A percentile compares a stretch with the other conserved stretches of the same genome.
These are phyloP conservation scores for Nitzschia sp. DNA, from an alignment of 108 stramenopile species.

Conservation along the genomic window DNA sequence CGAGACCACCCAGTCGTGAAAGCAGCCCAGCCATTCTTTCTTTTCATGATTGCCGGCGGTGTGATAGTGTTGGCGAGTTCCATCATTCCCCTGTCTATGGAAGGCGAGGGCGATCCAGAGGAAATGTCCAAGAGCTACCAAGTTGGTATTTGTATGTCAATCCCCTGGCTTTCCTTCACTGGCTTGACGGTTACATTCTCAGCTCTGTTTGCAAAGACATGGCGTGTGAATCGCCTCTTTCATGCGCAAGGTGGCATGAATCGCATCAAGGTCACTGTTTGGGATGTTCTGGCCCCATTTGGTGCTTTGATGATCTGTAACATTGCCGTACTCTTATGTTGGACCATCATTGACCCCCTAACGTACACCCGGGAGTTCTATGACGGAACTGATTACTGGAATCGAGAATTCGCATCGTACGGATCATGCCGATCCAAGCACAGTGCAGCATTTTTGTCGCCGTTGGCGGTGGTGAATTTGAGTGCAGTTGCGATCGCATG, in stretches of 20 bases:
- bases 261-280: constrained; percentile 28
- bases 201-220: constrained; percentile 48
- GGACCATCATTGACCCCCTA: constrained; percentile 57
- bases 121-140: background rate
- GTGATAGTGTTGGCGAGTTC: constrained; percentile 31
- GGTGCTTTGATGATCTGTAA: constrained; percentile 38
- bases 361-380: constrained; percentile 29
- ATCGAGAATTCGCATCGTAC: constrained; percentile 31
- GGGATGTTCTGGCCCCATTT: constrained; percentile 58
- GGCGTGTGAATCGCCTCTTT: constrained; percentile 44
- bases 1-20: constrained; percentile 32
- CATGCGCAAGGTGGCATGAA: background rate
- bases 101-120: constrained; percentile 19
- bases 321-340: constrained; percentile 36
- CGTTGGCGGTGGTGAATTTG: constrained; percentile 34
- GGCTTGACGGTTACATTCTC: constrained; percentile 51
- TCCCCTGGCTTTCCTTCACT: constrained; percentile 43
- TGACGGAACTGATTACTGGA: constrained; percentile 37
- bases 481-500: constrained; percentile 28
- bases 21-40: constrained; percentile 51
- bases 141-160: constrained; percentile 36
- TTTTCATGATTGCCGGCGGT: constrained; percentile 34
- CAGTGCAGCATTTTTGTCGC: constrained; percentile 13
- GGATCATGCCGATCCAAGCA: constrained; percentile 31
- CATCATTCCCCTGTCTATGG: constrained; percentile 30